phyloP scores from a whole-genome alignment of 2,329 filamentous ascomycete genomes.

The Colletotrichum falcatum region DNA sequence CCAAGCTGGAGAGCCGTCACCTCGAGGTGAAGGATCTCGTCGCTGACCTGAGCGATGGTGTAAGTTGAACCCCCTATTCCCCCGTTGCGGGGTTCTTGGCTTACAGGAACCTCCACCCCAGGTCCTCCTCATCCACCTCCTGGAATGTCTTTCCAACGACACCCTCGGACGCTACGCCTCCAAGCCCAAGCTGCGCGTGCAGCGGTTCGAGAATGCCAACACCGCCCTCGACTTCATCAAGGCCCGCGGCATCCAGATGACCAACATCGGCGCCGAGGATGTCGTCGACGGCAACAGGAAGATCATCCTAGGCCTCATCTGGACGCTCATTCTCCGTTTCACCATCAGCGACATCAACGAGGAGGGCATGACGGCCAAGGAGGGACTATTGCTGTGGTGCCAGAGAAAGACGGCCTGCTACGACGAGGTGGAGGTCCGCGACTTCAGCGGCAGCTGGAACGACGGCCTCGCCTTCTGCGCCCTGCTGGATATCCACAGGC shows the following conservation, averaged over 20 bases:
- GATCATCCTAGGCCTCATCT: slow-evolving; percentile 96
- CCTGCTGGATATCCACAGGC: slow-evolving; percentile 94
- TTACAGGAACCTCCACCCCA: slow-evolving; percentile 52
- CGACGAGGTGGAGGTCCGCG: slow-evolving; percentile 93
- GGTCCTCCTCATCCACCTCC: slow-evolving; percentile 95
- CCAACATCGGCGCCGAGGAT: slow-evolving; percentile 98
- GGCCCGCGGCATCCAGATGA: slow-evolving; percentile 92
- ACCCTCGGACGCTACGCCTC: slow-evolving; percentile 97
- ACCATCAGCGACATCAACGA: slow-evolving; percentile 99
- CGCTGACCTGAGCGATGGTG: slow-evolving; percentile 90
- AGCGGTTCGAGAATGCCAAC: slow-evolving; percentile 98
- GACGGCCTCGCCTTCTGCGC: slow-evolving; percentile 97
- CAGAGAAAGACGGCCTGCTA: slow-evolving; percentile 99
- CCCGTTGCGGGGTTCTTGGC: slow-evolving; percentile 34
- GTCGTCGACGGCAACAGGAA: slow-evolving; percentile 98
- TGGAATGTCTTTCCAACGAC: slow-evolving; percentile 95
- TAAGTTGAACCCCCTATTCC: slow-evolving; percentile 61
- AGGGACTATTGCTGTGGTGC: slow-evolving; percentile 95
- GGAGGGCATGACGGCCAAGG: slow-evolving; percentile 97
- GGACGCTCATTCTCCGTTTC: slow-evolving; percentile 97
- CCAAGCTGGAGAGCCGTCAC: slow-evolving; percentile 84
- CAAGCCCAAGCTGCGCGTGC: slow-evolving; percentile 94
- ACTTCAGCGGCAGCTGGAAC: slow-evolving; percentile 98
- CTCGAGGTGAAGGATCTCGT: slow-evolving; percentile 90
- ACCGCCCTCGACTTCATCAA: slow-evolving; percentile 94